These are phyloP conservation scores for Venturiaceae sp. DNA, from an alignment of 2,329 filamentous ascomycete species.

Conservation along the genomic window DNA sequence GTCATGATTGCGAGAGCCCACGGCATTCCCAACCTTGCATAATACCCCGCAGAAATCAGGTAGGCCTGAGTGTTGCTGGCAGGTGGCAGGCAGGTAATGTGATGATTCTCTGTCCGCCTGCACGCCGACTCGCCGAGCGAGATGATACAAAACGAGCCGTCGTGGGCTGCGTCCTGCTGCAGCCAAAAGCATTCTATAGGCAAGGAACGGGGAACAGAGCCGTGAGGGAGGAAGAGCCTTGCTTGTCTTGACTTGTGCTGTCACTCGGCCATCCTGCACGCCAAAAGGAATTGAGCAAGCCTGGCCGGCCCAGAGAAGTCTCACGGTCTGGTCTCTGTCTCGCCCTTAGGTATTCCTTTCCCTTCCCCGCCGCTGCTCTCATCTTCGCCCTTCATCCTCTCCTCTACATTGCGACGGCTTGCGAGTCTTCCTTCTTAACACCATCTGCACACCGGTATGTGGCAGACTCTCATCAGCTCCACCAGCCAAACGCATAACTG, in stretches of 20 bases:
- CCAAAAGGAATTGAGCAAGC: no score
- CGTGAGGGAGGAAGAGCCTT: neutral
- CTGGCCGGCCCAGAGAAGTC: neutral
- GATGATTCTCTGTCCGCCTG: neutral
- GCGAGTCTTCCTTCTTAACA: neutral
- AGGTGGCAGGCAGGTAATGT: neutral
- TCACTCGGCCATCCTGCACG: neutral
- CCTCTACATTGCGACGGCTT: neutral
- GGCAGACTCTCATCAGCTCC: neutral
- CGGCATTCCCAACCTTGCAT: no score
- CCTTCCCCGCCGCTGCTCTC: neutral
- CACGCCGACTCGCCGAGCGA: neutral
- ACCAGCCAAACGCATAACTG: neutral
- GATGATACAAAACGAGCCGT: neutral
- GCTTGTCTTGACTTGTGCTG: neutral
- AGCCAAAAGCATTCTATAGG: neutral
- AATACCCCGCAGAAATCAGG: no score
- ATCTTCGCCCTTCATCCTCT: neutral
- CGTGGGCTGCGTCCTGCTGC: neutral
- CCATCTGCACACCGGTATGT: neutral
- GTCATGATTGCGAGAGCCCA: no score
- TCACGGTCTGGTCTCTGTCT: neutral
- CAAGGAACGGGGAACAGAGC: neutral
- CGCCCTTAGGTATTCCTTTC: neutral
- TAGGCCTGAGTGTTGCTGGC: neutral